Percentiles rank a stretch among this genome's conserved stretches.
Evolutionary conservation across 2,329 filamentous ascomycete genomes (phyloP).

Genomic region (Hypoxylon sp.): DNA sequence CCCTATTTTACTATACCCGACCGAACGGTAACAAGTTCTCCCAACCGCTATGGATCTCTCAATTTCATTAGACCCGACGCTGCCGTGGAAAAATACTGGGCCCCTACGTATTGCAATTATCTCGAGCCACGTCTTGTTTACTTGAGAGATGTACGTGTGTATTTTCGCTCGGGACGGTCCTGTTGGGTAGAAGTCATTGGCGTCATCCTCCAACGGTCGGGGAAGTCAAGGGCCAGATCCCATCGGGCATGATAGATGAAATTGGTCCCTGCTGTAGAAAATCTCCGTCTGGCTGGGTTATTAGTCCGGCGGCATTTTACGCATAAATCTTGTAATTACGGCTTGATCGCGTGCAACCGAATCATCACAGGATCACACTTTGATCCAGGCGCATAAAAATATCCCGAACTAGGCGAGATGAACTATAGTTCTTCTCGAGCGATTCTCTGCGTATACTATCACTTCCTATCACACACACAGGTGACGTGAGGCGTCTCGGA

Average conservation of each 20-base stretch:
- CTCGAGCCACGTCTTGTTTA: constrained; percentile 17
- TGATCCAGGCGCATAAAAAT: constrained; percentile 55
- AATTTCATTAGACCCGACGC: constrained; percentile 33
- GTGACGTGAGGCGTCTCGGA: constrained; percentile 36
- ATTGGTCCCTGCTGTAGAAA: constrained; percentile 47
- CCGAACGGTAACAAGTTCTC: constrained; percentile 40
- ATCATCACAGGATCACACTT: constrained; percentile 50
- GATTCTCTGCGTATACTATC: constrained; percentile 31
- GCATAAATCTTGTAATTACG: constrained; percentile 53
- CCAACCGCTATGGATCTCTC: constrained; percentile 36
- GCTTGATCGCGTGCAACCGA: constrained; percentile 49
- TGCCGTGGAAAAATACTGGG: constrained; percentile 19
- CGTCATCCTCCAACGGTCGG: constrained; percentile 32
- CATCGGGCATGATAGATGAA: constrained; percentile 41
- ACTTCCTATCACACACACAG: constrained; percentile 7
- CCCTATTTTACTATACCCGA: constrained; percentile 40
- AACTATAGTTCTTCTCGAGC: constrained; percentile 39
- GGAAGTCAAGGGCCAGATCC: constrained; percentile 40
- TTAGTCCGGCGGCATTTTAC: constrained; percentile 49
- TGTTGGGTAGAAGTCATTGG: constrained; percentile 17
- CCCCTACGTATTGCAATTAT: constrained; percentile 15
- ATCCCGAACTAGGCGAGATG: constrained; percentile 55
- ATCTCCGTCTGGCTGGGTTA: constrained; percentile 51
- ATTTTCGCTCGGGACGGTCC: constrained; percentile 15
- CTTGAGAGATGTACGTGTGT: not conserved